phyloP scores from a whole-genome alignment of 257 asterid species.

The Nicotiana undulata region DNA sequence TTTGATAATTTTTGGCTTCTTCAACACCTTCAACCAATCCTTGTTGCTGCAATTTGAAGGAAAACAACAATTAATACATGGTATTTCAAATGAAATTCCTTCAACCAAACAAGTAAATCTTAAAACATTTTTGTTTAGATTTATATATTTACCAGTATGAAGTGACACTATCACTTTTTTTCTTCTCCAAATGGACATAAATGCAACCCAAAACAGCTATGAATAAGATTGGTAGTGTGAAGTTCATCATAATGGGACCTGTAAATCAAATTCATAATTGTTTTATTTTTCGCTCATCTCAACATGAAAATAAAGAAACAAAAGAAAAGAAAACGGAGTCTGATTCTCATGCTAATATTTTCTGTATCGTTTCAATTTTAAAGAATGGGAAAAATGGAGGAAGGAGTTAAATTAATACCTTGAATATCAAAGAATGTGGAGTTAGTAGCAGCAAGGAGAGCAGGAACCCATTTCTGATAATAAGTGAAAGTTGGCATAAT shows the following conservation, averaged over 20 bases:
- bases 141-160: neutral
- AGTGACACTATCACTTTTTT: constrained; percentile 7
- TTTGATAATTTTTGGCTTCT: constrained; percentile 59
- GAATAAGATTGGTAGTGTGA: constrained; percentile 85
- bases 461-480: constrained; percentile 72
- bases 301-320: too few species aligned
- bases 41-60: constrained; percentile 10
- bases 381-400: neutral
- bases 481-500: constrained; percentile 94
- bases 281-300: neutral
- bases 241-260: constrained; percentile 90
- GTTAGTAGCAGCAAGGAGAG: constrained; percentile 51
- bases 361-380: neutral
- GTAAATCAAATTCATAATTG: neutral
- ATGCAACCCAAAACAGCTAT: constrained; percentile 87
- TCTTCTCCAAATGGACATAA: constrained; percentile 67
- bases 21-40: constrained; percentile 31
- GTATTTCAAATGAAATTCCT: neutral
- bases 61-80: neutral
- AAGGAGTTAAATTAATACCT: constrained; percentile 30
- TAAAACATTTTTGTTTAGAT: neutral
- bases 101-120: neutral
- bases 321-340: too few species aligned
- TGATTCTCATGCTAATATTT: neutral
- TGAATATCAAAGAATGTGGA: constrained; percentile 86